Conservation (phyloP, 2,329 filamentous ascomycete species). For the Raffaelea albimanens region DNA sequence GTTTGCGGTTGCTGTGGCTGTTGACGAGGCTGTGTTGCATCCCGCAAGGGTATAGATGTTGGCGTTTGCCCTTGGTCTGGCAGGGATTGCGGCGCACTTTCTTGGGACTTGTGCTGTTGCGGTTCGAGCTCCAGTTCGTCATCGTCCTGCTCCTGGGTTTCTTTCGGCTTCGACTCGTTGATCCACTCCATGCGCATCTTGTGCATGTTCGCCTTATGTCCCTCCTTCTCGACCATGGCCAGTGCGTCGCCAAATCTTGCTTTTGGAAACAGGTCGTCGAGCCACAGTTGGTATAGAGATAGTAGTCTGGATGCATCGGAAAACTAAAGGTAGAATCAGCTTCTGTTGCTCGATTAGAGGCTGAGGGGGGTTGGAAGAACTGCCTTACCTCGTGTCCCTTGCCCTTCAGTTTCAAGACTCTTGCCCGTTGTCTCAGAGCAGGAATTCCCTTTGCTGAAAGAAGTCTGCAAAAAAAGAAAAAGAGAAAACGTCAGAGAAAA, state of each 20-base stretch:
- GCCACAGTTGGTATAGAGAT: conserved; percentile 90
- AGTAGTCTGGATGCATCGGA: conserved; percentile 73
- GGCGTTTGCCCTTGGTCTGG: not conserved
- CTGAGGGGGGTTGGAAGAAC: too few relatives aligned
- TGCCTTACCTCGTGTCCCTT: conserved; percentile 82
- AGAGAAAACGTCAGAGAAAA: too few relatives aligned
- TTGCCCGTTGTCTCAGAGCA: conserved; percentile 63
- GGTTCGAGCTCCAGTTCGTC: too few relatives aligned
- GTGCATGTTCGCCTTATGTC: conserved; percentile 72
- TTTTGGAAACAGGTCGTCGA: conserved; percentile 91
- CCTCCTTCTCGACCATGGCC: conserved; percentile 83
- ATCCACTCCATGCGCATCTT: conserved; percentile 75
- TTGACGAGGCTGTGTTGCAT: not conserved
- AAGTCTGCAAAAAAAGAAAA: conserved; percentile 40
- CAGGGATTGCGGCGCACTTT: not conserved
- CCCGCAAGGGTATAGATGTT: not conserved
- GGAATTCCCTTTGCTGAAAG: conserved; percentile 77
- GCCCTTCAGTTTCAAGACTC: conserved; percentile 71
- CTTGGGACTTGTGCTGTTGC: too few relatives aligned
- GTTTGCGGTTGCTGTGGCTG: conserved; percentile 9
- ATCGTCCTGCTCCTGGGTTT: not conserved
- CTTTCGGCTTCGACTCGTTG: conserved; percentile 57
- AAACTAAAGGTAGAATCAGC: conserved; percentile 48
- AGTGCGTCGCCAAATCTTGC: conserved; percentile 88
- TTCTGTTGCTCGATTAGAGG: too few relatives aligned